Conservation (phyloP, 2,329 filamentous ascomycete species). For the Aspergillus phoenicis region DNA sequence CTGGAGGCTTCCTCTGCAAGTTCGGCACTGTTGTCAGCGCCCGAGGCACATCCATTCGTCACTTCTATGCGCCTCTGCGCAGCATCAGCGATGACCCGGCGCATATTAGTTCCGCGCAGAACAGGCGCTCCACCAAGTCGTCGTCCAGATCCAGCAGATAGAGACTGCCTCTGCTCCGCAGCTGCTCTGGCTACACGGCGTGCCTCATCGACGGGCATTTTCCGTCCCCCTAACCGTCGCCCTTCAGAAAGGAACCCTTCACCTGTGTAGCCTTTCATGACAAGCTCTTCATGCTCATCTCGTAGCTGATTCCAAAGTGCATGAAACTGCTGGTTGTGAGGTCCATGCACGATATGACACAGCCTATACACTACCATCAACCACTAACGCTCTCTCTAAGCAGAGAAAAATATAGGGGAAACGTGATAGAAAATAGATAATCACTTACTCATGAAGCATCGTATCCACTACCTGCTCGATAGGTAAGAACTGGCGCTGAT, state of each 20-base stretch:
- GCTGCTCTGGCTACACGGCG: slow-evolving; percentile 72
- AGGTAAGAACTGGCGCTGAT: slow-evolving; percentile 75
- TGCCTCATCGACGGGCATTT: slow-evolving; percentile 71
- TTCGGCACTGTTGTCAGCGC: slow-evolving; percentile 65
- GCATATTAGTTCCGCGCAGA: slow-evolving; percentile 66
- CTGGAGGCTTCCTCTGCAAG: slow-evolving; percentile 67
- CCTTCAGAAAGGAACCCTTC: slow-evolving; percentile 83
- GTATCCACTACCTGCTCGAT: slow-evolving; percentile 83
- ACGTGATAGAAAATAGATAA: neutral
- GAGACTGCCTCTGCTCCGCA: slow-evolving; percentile 68
- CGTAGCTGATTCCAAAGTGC: slow-evolving; percentile 86
- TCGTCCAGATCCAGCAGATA: slow-evolving; percentile 66
- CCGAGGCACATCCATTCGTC: slow-evolving; percentile 74
- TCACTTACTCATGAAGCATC: slow-evolving; percentile 77
- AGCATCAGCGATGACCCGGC: slow-evolving; percentile 71
- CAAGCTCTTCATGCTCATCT: slow-evolving; percentile 76
- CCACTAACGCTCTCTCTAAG: neutral
- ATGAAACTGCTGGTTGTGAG: slow-evolving; percentile 81
- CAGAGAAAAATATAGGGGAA: too few relatives aligned
- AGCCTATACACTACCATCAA: slow-evolving; percentile 50
- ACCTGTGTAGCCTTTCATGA: slow-evolving; percentile 83
- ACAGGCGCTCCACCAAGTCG: slow-evolving; percentile 68
- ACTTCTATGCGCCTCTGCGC: slow-evolving; percentile 68
- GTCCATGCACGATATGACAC: slow-evolving; percentile 81
- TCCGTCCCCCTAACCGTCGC: slow-evolving; percentile 67